Conservation (phyloP, 345 rosid species). For the Gossypium sturtianum region DNA sequence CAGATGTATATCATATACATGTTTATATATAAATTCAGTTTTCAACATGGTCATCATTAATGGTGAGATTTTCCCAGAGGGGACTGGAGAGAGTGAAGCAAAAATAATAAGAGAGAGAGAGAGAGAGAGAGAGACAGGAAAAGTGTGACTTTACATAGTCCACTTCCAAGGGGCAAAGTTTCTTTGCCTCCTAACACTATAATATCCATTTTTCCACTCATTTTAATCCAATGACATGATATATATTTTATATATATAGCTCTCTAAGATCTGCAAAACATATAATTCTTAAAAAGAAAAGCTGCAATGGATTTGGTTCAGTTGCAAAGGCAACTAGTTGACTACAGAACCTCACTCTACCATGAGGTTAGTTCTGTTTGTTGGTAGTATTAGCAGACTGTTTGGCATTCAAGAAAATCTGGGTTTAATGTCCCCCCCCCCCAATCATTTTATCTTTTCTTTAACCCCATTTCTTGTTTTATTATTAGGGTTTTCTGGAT, state of each 20-base stretch:
- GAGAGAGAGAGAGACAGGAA: neutral
- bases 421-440: neutral
- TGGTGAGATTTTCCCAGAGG: neutral
- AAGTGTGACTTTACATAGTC: constrained; percentile 20
- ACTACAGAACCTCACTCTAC: constrained; percentile 42
- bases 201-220: constrained; percentile 10
- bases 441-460: neutral
- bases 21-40: neutral
- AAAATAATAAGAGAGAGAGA: neutral
- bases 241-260: neutral
- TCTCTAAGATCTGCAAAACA: constrained; percentile 20
- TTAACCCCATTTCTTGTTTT: neutral
- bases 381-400: neutral
- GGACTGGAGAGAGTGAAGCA: neutral
- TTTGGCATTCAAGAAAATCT: neutral
- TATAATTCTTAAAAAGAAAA: neutral
- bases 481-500: constrained; percentile 15
- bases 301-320: constrained; percentile 41
- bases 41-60: neutral
- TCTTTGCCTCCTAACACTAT: constrained; percentile 18
- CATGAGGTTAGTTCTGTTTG: constrained; percentile 35
- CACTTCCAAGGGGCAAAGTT: constrained; percentile 14
- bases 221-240: neutral
- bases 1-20: neutral
- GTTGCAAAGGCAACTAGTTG: constrained; percentile 44